These are phyloP conservation scores for Lactarius deliciosus DNA, from an alignment of 768 basidiomycete species.

Conservation along the genomic window DNA sequence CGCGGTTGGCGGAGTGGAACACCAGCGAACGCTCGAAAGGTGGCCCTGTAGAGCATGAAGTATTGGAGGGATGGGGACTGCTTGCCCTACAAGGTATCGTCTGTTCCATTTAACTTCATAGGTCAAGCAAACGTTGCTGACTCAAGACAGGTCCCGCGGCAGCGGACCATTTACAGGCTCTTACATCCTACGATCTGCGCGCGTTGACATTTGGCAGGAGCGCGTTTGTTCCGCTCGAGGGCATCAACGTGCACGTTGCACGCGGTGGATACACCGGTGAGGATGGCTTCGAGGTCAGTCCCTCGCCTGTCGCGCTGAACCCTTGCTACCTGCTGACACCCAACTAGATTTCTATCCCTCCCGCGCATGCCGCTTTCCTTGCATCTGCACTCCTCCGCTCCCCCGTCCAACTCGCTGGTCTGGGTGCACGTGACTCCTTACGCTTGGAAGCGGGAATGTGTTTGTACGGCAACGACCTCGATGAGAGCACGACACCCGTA, in stretches of 20 bases:
- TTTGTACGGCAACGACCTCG: conserved; percentile 90
- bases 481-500: conserved; percentile 81
- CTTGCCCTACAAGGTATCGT: conserved; percentile 85
- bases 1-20: conserved; percentile 79
- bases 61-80: conserved; percentile 82
- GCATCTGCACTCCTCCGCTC: conserved; percentile 60
- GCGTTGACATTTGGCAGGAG: conserved; percentile 82
- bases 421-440: conserved; percentile 92
- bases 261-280: conserved; percentile 98
- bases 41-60: conserved; percentile 74
- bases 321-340: neutral
- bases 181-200: conserved; percentile 73
- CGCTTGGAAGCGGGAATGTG: conserved; percentile 97
- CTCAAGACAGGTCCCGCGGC: conserved; percentile 70
- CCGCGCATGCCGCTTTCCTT: conserved; percentile 68
- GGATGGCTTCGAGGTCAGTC: conserved; percentile 91
- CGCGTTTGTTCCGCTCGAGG: conserved; percentile 75
- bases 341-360: conserved; percentile 82
- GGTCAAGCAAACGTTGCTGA: neutral
- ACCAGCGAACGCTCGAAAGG: conserved; percentile 44
- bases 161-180: conserved; percentile 70
- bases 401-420: conserved; percentile 79
- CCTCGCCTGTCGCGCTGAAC: neutral
- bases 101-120: neutral
- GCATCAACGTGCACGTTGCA: conserved; percentile 81